Percentiles rank a stretch among this genome's conserved stretches.
phyloP scores from a whole-genome alignment of 106 monocot species.

The Dioscorea zingiberensis region DNA sequence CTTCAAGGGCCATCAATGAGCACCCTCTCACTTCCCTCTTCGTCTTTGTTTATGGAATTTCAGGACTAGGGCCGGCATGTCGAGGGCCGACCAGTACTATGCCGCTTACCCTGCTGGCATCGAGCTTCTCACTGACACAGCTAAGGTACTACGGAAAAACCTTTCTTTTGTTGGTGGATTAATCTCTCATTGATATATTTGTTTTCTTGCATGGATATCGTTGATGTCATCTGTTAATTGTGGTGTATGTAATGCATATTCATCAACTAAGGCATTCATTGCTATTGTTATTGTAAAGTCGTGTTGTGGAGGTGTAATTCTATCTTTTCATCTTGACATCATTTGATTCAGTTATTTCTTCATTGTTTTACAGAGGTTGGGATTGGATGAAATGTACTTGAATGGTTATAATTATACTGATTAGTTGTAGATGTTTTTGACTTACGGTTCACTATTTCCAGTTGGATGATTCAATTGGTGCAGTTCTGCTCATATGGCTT shows the following conservation, averaged over 20 bases:
- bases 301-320: too few species aligned
- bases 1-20: background rate
- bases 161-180: too few species aligned
- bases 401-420: too few species aligned
- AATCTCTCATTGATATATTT: background rate
- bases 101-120: constrained; percentile 80
- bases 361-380: too few species aligned
- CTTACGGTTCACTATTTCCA: too few species aligned
- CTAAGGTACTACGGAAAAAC: constrained; percentile 37
- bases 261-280: too few species aligned
- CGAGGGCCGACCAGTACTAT: constrained; percentile 82
- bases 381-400: too few species aligned
- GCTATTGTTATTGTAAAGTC: too few species aligned
- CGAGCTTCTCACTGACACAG: constrained; percentile 74
- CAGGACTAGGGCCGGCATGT: constrained; percentile 88
- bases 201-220: background rate
- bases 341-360: background rate
- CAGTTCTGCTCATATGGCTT: too few species aligned
- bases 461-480: too few species aligned
- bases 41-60: constrained; percentile 1
- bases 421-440: too few species aligned
- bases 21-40: background rate
- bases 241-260: background rate
- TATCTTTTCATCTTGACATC: background rate
- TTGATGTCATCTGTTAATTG: background rate